These are phyloP conservation scores for Halenospora varia DNA, from an alignment of 495 filamentous ascomycete genomes.

Conservation along the genomic window DNA sequence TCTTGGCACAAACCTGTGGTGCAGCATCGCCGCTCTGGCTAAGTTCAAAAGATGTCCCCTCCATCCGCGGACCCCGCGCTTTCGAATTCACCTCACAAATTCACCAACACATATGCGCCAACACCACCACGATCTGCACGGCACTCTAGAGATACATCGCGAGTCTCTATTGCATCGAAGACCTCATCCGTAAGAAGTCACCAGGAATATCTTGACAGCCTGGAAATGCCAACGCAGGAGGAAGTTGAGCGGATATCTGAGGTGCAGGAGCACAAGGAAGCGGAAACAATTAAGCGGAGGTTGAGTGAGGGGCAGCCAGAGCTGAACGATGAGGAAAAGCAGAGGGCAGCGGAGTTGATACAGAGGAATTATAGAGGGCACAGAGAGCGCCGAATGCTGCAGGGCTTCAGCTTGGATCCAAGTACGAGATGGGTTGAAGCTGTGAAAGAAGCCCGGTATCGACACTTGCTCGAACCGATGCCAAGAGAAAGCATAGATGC, in stretches of 20 bases:
- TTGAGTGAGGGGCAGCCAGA: constrained; percentile 3
- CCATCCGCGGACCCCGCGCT: background rate
- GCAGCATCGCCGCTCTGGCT: too few species aligned
- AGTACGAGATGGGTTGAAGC: constrained; percentile 66
- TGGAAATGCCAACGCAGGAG: constrained; percentile 39
- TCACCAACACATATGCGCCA: too few species aligned
- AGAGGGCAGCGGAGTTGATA: constrained; percentile 21
- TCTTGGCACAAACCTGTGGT: too few species aligned
- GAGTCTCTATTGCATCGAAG: constrained; percentile 9
- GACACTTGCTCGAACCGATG: constrained; percentile 45
- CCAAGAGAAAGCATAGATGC: constrained; percentile 26
- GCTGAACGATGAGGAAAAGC: constrained; percentile 14
- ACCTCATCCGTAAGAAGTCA: constrained; percentile 12
- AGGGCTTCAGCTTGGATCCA: constrained; percentile 53
- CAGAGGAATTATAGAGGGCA: constrained; percentile 28
- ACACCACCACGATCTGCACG: background rate
- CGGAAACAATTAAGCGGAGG: constrained; percentile 30
- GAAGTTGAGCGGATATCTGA: constrained; percentile 38
- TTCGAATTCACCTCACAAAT: background rate
- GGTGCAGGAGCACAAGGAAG: constrained; percentile 43
- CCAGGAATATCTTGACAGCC: constrained; percentile 43
- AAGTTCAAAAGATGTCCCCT: too few species aligned
- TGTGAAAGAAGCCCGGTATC: constrained; percentile 60
- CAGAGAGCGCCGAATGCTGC: constrained; percentile 21
- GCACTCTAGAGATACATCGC: background rate